Evolutionary conservation across 2,329 filamentous ascomycete genomes (phyloP), one percentile per base, ranked within the genome.

Genomic region (Colletotrichum agaves): DNA sequence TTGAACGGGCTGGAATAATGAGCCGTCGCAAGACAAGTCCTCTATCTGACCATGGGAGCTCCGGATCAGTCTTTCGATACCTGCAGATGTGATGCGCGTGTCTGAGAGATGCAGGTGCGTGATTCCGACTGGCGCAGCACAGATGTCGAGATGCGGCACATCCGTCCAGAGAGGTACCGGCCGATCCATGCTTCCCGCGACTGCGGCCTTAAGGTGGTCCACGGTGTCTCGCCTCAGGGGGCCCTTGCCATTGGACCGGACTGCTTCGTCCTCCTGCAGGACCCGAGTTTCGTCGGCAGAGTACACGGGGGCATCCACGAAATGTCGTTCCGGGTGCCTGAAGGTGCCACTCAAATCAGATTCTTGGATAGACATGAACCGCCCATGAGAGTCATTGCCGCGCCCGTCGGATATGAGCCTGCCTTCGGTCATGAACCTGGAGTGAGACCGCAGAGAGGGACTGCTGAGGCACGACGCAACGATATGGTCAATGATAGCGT

Each of bases 81-180:
- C 84, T 1, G 75, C 62, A 0, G 79, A 74, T 0, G 85, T 84
- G 43, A 90, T 73, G 1, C 73, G 72, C 63, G 87, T 89, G 37
- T 78, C 77, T 31, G 84, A 85, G 11, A 90, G 69, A 55, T 83
- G 81, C 15, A 90, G 74, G 70, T 90, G 87, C 0, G 87, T 88
- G 50, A 89, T 72, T 3, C 81, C 81, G 2, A 72, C 64, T 3
- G 73, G 71, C 13, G 64, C 57, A 11, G 64, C 52, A 21, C 75
- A 77, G 2, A 78, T 67, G 23, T 73, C 73, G 5, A 72, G 69
- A 15, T 71, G 61, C 6, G 69, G 59, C 31, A 71, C 50, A 33
- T 70, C 63, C 19, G 60, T 27, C 39, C 49, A 46, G 33, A 49
- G 53, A 33, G 70, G 69, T 11, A 55, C 41, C 8, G 46, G 31